Conservation (phyloP, 192 early-diverging fungal genomes). For the Powellomyces hirtus region DNA sequence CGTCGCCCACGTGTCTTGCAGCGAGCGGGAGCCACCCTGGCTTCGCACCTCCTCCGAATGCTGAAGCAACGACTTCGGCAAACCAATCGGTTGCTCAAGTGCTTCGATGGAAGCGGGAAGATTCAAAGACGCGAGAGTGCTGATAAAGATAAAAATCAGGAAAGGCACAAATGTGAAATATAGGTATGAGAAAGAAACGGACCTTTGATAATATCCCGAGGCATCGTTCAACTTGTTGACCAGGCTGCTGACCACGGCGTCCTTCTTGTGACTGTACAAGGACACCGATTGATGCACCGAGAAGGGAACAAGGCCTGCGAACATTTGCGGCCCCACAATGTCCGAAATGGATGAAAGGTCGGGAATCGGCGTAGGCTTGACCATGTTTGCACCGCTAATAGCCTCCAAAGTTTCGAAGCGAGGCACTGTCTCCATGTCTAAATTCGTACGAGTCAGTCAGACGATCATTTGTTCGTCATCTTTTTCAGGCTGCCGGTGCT, state of each 20-base stretch:
- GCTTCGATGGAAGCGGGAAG: constrained; percentile 71
- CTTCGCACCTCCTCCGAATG: constrained; percentile 73
- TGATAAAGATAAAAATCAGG: constrained; percentile 9
- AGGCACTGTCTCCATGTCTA: constrained; percentile 74
- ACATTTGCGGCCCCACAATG: constrained; percentile 69
- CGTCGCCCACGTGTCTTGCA: constrained; percentile 66
- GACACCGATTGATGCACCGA: constrained; percentile 87
- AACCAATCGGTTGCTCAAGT: constrained; percentile 69
- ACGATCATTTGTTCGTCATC: too few species aligned
- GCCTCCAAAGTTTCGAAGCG: constrained; percentile 51
- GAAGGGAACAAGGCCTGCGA: constrained; percentile 83
- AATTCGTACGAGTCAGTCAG: too few species aligned
- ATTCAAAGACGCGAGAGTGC: constrained; percentile 66
- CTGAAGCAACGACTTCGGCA: constrained; percentile 68
- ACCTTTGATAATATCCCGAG: constrained; percentile 66
- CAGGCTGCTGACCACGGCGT: constrained; percentile 70
- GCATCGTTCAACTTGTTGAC: constrained; percentile 64
- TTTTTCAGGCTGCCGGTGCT: not conserved
- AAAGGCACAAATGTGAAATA: too few species aligned
- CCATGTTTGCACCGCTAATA: constrained; percentile 72
- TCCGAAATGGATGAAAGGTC: constrained; percentile 54
- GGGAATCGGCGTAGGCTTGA: constrained; percentile 65
- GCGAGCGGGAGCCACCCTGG: constrained; percentile 62
- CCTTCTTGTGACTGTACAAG: constrained; percentile 81
- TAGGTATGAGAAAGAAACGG: too few species aligned